phyloP scores from a whole-genome alignment of 1,284 basidiomycete genomes.

The Moesziomyces aphidis region DNA sequence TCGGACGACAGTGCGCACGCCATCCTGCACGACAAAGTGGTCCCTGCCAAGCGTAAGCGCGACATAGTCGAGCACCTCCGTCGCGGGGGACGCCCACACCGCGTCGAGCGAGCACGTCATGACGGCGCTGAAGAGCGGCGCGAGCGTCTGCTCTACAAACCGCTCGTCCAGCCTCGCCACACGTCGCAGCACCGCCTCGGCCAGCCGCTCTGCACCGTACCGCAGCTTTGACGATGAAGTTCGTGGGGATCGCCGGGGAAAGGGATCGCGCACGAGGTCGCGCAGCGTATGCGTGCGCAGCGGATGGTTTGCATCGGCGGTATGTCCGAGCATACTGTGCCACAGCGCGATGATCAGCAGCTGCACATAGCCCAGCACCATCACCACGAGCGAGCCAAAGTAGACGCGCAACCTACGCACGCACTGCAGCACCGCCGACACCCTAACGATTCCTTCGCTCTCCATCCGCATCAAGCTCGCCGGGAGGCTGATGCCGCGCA shows the following conservation, averaged over 20 bases:
- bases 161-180: conserved; percentile 10
- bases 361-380: conserved; percentile 57
- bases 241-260: conserved; percentile 8
- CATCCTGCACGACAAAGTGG: conserved; percentile 62
- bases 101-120: conserved; percentile 52
- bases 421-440: conserved; percentile 14
- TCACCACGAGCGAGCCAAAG: conserved; percentile 25
- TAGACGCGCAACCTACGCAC: conserved; percentile 5
- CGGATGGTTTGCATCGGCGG: conserved; percentile 42
- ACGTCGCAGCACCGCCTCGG: conserved; percentile 14
- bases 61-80: conserved; percentile 64
- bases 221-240: background rate
- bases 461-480: conserved; percentile 1
- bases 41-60: conserved; percentile 56
- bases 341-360: conserved; percentile 52
- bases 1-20: conserved; percentile 57
- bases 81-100: conserved; percentile 51
- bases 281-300: conserved; percentile 34
- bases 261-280: conserved; percentile 21
- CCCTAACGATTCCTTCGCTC: conserved; percentile 1
- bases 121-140: conserved; percentile 59
- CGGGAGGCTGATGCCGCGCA: conserved; percentile 49
- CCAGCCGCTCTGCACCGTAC: conserved; percentile 8
- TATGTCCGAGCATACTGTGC: conserved; percentile 50
- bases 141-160: conserved; percentile 51